These are phyloP conservation scores for Syncephalis fuscata DNA, from an alignment of 371 early-diverging fungal genomes.

Conservation along the genomic window DNA sequence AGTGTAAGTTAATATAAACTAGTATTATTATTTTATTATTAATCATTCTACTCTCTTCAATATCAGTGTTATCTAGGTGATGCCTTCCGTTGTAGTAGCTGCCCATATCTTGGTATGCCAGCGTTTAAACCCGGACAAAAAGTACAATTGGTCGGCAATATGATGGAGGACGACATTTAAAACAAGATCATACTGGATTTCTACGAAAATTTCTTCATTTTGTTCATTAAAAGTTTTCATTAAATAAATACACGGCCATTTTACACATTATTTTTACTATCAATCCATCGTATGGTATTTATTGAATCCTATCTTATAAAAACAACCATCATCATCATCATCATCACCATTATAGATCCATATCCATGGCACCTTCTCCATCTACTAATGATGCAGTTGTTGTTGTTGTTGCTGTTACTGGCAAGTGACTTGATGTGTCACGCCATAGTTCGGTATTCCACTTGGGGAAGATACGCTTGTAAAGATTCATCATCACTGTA, in stretches of 20 bases:
- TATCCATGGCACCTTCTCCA: no score
- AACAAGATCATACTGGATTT: no score
- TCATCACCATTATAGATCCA: no score
- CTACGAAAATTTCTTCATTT: no score
- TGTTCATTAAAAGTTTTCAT: no score
- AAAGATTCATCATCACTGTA: constrained; percentile 84
- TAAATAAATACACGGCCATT: no score
- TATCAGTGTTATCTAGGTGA: constrained; percentile 95
- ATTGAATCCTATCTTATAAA: not conserved
- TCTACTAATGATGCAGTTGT: not conserved
- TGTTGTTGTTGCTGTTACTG: no score
- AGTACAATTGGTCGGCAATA: constrained; percentile 51
- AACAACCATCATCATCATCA: no score
- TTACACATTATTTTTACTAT: no score
- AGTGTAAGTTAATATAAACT: constrained; percentile 29
- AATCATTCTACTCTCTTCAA: constrained; percentile 12
- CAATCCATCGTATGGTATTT: no score
- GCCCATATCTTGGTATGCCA: constrained; percentile 98
- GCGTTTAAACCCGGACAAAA: constrained; percentile 96
- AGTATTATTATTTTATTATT: not conserved
- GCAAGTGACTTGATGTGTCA: not conserved
- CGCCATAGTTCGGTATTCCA: constrained; percentile 30
- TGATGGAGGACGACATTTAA: constrained; percentile 38
- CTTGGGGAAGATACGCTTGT: constrained; percentile 92
- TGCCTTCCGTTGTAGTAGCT: constrained; percentile 96